Base-by-base conservation (phyloP, 129 eudicot species). In the Pseudognaphalium luteoalbum region DNA sequence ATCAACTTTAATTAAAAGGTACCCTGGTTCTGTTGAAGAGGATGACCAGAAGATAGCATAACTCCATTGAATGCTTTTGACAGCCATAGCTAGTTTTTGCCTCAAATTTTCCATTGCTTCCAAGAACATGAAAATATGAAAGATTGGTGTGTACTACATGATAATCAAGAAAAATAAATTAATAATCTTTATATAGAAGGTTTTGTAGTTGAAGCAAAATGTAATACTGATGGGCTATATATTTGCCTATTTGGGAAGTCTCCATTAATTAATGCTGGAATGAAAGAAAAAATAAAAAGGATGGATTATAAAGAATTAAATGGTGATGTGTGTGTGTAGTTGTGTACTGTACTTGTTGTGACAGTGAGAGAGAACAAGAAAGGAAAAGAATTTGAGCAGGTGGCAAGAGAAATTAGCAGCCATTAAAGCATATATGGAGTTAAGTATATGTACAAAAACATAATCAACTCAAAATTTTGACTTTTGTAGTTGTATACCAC, bases 21-120 rank as follows among this genome's bases (percentile, higher is more conserved):
- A 93, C 98, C 91, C 92, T 8, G 87, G 83, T 63, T 88, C 76
- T 37, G 52, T 75, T 17, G 88, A 69, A n/a, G 98, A 88, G 71
- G 76, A 58, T 59, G 96, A 85, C 98, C 98, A 93, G 83, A 93
- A 93, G 72, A 93, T 88, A 58, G 94, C 96, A 86, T 93, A 93
- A 76, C 95, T 90, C 98, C 98, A 93, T 72, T 93, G 90, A 60
- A 88, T 85, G 80, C 86, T 82, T 82, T 84, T 88, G 76, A 90
- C 85, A 81, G 90, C 90, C 72, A 82, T 73, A 83, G 92, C 95
- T 75, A 93, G 85, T 79, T 79, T 86, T 71, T 78, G 82, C 78
- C 90, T 88, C 56, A 90, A 71, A 65, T 82, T 84, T 33, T 84
- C 78, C 78, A 77, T 64, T 66, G 80, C 81, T 63, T 58, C 80